phyloP scores from a whole-genome alignment of 768 basidiomycete species.

The Mycena alexandri region DNA sequence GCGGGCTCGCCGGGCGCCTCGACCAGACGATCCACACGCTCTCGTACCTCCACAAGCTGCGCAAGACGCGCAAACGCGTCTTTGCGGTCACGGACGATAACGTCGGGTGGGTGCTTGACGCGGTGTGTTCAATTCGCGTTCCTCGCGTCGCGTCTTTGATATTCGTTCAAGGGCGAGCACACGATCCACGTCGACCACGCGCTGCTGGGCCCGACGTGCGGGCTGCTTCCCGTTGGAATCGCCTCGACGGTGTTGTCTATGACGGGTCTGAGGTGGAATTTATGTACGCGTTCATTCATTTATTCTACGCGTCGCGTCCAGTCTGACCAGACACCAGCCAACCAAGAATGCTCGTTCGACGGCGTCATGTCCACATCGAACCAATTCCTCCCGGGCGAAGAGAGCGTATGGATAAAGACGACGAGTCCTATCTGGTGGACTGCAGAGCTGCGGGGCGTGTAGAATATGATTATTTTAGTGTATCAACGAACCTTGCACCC shows the following conservation, averaged over 20 bases:
- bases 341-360: conserved; percentile 81
- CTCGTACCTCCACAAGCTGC: conserved; percentile 85
- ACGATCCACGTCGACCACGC: conserved; percentile 79
- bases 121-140: conserved; percentile 57
- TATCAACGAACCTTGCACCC: neutral
- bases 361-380: conserved; percentile 95
- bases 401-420: conserved; percentile 79
- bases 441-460: conserved; percentile 53
- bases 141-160: neutral
- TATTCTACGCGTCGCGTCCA: neutral
- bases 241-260: conserved; percentile 84
- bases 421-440: conserved; percentile 93
- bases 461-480: neutral
- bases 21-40: conserved; percentile 96
- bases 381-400: conserved; percentile 79
- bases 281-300: conserved; percentile 62
- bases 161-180: conserved; percentile 79
- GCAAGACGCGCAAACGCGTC: conserved; percentile 66
- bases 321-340: conserved; percentile 52
- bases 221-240: conserved; percentile 92
- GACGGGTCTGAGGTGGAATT: conserved; percentile 89
- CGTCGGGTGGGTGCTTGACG: conserved; percentile 89
- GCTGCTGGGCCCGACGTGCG: conserved; percentile 89
- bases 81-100: conserved; percentile 93
- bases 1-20: conserved; percentile 90